Evolutionary conservation across 2,329 filamentous ascomycete genomes (phyloP).

Genomic region (Xylaria sp.): DNA sequence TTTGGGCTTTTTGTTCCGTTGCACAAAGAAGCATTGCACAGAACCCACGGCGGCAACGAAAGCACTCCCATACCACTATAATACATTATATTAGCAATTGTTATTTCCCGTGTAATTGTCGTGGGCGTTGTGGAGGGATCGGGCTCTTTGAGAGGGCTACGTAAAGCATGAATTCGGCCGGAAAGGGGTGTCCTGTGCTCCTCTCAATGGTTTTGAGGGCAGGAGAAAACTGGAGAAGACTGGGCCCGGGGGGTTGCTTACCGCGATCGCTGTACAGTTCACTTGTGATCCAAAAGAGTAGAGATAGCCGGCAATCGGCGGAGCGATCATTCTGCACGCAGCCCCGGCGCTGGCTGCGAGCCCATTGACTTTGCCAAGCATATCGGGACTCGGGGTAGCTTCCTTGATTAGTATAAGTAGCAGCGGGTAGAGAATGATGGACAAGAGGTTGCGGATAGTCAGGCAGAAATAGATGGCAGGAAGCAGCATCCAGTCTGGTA

Average conservation of each 20-base stretch:
- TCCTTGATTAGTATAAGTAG: slow-evolving; percentile 76
- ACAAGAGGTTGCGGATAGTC: slow-evolving; percentile 68
- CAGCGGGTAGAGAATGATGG: slow-evolving; percentile 73
- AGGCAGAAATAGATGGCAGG: slow-evolving; percentile 69
- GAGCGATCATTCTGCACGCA: slow-evolving; percentile 74
- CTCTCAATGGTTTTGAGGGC: not conserved
- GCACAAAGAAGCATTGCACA: slow-evolving; percentile 68
- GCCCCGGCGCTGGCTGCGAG: slow-evolving; percentile 73
- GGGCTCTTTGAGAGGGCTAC: not conserved
- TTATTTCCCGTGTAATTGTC: no score
- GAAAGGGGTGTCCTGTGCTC: not conserved
- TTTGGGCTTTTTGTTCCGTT: slow-evolving; percentile 46
- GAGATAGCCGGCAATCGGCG: slow-evolving; percentile 71
- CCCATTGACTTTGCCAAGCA: slow-evolving; percentile 73
- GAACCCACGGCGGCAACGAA: slow-evolving; percentile 67
- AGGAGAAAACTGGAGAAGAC: not conserved
- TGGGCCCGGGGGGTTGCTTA: not conserved
- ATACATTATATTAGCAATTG: not conserved
- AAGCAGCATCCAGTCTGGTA: slow-evolving; percentile 63
- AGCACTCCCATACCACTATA: slow-evolving; percentile 69
- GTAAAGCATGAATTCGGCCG: not conserved
- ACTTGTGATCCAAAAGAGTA: slow-evolving; percentile 69
- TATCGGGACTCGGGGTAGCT: slow-evolving; percentile 65
- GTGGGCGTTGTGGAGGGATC: not conserved
- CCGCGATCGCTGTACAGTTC: slow-evolving; percentile 68